Evolutionary conservation across 257 asterid genomes (phyloP).

Genomic region (Rubia yunnanensis): DNA sequence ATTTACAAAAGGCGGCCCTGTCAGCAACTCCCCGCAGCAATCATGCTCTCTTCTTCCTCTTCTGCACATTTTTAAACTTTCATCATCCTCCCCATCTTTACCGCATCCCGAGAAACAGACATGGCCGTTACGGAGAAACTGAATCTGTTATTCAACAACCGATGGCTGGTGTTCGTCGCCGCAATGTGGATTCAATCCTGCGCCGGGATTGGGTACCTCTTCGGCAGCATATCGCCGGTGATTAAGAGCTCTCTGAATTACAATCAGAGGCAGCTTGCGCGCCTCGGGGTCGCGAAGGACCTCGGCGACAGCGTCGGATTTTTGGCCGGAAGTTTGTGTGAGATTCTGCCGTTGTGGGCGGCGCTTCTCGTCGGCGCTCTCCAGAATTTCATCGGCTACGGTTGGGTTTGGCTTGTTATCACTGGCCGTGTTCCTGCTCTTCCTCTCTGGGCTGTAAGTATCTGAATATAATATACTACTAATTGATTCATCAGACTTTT

Average conservation of each 20-base stretch:
- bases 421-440: slow-evolving; percentile 33
- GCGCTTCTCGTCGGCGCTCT: slow-evolving; percentile 42
- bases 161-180: slow-evolving; percentile 51
- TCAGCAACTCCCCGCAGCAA: neutral
- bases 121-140: slow-evolving; percentile 15
- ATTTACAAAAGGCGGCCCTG: neutral
- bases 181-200: slow-evolving; percentile 56
- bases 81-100: neutral
- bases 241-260: slow-evolving; percentile 33
- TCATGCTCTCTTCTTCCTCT: neutral
- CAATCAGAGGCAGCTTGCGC: slow-evolving; percentile 34
- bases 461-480: neutral
- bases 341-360: slow-evolving; percentile 44
- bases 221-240: slow-evolving; percentile 41
- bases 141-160: slow-evolving; percentile 25
- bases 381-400: slow-evolving; percentile 40
- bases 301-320: slow-evolving; percentile 48
- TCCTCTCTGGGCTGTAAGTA: slow-evolving; percentile 47
- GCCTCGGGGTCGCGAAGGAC: slow-evolving; percentile 48
- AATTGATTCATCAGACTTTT: neutral
- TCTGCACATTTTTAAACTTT: neutral
- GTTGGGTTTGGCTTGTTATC: slow-evolving; percentile 50
- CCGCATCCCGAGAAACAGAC: neutral
- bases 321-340: slow-evolving; percentile 40
- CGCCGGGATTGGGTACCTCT: slow-evolving; percentile 45